phyloP scores from a whole-genome alignment of 345 rosid species.

The Carallia pectinifolia region DNA sequence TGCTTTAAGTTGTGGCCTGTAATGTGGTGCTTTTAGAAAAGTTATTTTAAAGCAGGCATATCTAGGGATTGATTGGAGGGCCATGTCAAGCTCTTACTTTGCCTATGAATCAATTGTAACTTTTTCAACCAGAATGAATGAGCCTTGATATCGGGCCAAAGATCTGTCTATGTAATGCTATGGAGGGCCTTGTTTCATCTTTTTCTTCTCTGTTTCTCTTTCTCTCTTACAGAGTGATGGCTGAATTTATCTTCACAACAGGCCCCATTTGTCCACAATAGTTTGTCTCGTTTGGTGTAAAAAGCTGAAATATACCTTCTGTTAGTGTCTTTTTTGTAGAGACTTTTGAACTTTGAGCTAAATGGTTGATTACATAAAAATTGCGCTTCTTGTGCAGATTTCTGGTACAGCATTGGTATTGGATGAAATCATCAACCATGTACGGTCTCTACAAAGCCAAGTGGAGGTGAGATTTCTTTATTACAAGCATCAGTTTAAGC shows the following conservation, averaged over 20 bases:
- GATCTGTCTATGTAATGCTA: too few relatives aligned
- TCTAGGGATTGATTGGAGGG: background rate
- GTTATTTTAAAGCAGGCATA: background rate
- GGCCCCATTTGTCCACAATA: background rate
- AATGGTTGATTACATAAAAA: background rate
- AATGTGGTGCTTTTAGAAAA: background rate
- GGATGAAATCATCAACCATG: slow-evolving; percentile 97
- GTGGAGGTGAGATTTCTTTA: slow-evolving; percentile 77
- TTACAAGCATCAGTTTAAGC: background rate
- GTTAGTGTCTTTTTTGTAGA: background rate
- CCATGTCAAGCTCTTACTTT: background rate
- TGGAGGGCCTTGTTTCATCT: too few relatives aligned
- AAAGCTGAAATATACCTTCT: background rate
- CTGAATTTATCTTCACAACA: background rate
- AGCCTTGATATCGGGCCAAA: too few relatives aligned
- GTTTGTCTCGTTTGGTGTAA: background rate
- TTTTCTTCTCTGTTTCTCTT: too few relatives aligned
- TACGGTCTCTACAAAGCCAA: slow-evolving; percentile 84
- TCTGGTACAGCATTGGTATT: slow-evolving; percentile 92
- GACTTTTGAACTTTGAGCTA: background rate
- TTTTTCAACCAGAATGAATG: too few relatives aligned
- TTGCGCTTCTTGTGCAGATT: slow-evolving; percentile 44
- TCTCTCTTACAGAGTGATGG: background rate
- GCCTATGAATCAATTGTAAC: background rate
- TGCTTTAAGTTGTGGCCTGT: background rate